These are phyloP conservation scores for Spencermartinsiella europaea DNA, from an alignment of 805 yeast species.

Conservation along the genomic window DNA sequence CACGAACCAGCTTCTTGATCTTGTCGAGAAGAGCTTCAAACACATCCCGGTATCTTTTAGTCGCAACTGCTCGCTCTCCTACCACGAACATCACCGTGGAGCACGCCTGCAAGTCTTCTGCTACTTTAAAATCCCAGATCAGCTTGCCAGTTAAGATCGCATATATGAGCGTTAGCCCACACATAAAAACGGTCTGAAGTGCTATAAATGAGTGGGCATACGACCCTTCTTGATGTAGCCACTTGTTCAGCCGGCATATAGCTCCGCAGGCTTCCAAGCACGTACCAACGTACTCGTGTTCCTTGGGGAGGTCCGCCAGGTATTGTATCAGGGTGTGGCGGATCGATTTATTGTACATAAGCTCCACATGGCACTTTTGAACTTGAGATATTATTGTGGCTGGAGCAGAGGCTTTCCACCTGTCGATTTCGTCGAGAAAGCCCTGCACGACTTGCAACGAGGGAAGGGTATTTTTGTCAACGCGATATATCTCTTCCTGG, in stretches of 20 bases:
- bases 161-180: slow-evolving; percentile 7
- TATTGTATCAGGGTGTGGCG: background rate
- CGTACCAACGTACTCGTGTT: background rate
- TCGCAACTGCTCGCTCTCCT: slow-evolving; percentile 5
- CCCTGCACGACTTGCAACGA: background rate
- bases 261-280: slow-evolving; percentile 5
- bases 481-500: slow-evolving; percentile 5
- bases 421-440: background rate
- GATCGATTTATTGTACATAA: slow-evolving; percentile 9
- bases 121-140: slow-evolving; percentile 3
- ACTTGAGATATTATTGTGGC: background rate
- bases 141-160: slow-evolving; percentile 4
- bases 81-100: slow-evolving; percentile 8
- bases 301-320: slow-evolving; percentile 3
- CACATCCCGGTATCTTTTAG: slow-evolving; percentile 2
- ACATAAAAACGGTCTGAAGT: slow-evolving; percentile 9
- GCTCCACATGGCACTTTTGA: slow-evolving; percentile 7
- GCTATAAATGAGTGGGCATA: slow-evolving; percentile 9
- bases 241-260: slow-evolving; percentile 8
- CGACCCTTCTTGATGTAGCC: slow-evolving; percentile 9
- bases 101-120: slow-evolving; percentile 8
- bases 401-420: slow-evolving; percentile 1
- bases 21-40: slow-evolving; percentile 8
- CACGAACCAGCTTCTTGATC: too few species aligned
- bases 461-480: slow-evolving; percentile 3